Evolutionary conservation across 805 yeast species (phyloP).

Genomic region (Sugiyamaella chiloensis): DNA sequence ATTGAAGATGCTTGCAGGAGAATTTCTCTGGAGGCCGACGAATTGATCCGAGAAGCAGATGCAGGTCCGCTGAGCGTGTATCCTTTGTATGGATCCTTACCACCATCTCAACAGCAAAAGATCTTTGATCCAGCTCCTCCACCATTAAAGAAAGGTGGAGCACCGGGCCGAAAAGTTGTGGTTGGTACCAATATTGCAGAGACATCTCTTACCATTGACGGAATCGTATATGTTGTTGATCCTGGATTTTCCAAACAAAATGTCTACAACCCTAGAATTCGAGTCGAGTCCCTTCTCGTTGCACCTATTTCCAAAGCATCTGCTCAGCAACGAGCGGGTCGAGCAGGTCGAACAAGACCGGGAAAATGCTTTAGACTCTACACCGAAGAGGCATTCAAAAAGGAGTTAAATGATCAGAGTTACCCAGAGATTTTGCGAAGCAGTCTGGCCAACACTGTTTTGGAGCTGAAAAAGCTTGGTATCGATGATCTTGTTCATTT

Average conservation of each 20-base stretch:
- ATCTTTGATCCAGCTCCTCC: conserved; percentile 89
- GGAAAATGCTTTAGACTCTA: conserved; percentile 91
- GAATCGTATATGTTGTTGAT: conserved; percentile 85
- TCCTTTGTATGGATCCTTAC: conserved; percentile 93
- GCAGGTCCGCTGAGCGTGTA: conserved; percentile 88
- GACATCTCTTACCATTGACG: conserved; percentile 94
- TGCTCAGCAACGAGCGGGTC: conserved; percentile 92
- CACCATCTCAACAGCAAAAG: conserved; percentile 91
- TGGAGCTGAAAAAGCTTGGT: conserved; percentile 91
- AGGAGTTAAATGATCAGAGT: conserved; percentile 90
- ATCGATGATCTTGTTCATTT: conserved; percentile 95
- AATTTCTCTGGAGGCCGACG: conserved; percentile 84
- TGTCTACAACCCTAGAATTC: conserved; percentile 80
- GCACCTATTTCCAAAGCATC: conserved; percentile 92
- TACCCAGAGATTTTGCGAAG: conserved; percentile 93
- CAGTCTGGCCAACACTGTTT: conserved; percentile 85
- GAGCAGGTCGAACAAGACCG: conserved; percentile 97
- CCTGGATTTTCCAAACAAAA: conserved; percentile 93
- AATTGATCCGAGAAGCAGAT: conserved; percentile 78
- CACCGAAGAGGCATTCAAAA: conserved; percentile 94
- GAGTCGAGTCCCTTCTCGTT: conserved; percentile 84
- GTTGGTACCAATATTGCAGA: conserved; percentile 95
- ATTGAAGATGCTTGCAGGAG: conserved; percentile 95
- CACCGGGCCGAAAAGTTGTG: conserved; percentile 93
- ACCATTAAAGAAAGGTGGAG: conserved; percentile 67